Conservation (phyloP, 495 filamentous ascomycete species). For the Aspergillus panamensis region DNA sequence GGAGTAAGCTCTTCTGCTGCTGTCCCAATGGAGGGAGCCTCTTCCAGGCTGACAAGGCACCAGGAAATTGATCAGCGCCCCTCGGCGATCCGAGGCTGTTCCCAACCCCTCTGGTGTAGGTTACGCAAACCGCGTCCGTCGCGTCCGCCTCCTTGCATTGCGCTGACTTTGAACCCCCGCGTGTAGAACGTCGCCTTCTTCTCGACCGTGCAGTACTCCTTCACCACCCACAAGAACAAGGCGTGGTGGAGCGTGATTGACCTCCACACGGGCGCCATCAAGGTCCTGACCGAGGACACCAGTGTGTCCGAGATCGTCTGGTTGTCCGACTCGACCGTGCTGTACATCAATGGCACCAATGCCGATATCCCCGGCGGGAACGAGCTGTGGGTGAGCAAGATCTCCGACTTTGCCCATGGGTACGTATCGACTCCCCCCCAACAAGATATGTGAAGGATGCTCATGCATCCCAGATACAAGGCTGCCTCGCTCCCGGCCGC, state of each 20-base stretch:
- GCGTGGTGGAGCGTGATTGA: conserved; percentile 39
- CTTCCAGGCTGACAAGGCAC: background rate
- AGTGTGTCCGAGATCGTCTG: conserved; percentile 46
- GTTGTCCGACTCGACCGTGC: conserved; percentile 39
- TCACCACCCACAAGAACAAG: conserved; percentile 34
- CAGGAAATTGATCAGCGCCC: conserved; percentile 34
- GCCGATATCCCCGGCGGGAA: conserved; percentile 39
- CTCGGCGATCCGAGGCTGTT: conserved; percentile 33
- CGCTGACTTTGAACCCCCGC: background rate
- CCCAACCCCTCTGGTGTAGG: conserved; percentile 39
- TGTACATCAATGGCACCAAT: conserved; percentile 49
- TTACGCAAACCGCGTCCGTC: background rate
- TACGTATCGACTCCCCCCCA: no score
- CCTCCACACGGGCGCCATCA: conserved; percentile 36
- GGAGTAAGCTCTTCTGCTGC: conserved; percentile 16
- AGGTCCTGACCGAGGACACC: conserved; percentile 36
- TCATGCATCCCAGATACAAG: conserved; percentile 41
- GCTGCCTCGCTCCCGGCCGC: conserved; percentile 56
- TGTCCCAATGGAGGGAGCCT: background rate
- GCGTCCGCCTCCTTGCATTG: background rate
- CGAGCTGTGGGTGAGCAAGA: conserved; percentile 41
- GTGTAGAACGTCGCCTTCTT: conserved; percentile 28
- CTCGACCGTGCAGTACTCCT: conserved; percentile 44
- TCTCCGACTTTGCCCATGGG: conserved; percentile 27
- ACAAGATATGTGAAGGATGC: no score